A percentile compares a stretch with the other conserved stretches of the same genome.
These are phyloP conservation scores for Pelargonium australe DNA, from an alignment of 441 rosid genomes.

Conservation along the genomic window DNA sequence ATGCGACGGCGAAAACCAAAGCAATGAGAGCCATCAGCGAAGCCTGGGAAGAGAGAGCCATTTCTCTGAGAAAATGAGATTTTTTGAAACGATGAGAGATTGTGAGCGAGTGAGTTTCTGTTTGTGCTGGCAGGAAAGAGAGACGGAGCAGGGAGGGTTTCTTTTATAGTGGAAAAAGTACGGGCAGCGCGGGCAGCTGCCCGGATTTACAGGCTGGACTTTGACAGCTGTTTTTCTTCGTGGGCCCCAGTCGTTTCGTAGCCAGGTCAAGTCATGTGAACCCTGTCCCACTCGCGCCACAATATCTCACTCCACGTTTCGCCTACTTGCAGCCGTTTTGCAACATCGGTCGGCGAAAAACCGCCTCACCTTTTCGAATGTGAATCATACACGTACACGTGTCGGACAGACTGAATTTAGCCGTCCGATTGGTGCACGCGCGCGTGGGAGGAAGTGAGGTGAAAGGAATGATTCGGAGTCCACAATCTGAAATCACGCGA, in stretches of 20 bases:
- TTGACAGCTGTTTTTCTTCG: constrained; percentile 18
- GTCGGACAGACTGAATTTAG: neutral
- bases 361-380: no score
- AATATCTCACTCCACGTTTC: no score
- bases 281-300: no score
- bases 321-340: no score
- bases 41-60: constrained; percentile 30
- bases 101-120: neutral
- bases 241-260: constrained; percentile 9
- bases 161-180: constrained; percentile 21
- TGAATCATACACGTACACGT: no score
- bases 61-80: neutral
- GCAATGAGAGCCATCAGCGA: constrained; percentile 12
- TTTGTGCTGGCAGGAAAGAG: no score
- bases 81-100: neutral
- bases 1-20: constrained; percentile 21
- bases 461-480: neutral
- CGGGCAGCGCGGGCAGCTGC: constrained; percentile 30
- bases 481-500: neutral
- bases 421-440: constrained; percentile 3
- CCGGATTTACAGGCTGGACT: constrained; percentile 27
- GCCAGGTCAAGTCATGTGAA: neutral
- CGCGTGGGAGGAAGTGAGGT: neutral
- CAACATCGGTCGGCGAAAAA: no score
- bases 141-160: no score